Evolutionary conservation across 2,329 filamentous ascomycete species (phyloP).

Genomic region (Xylaria multiplex): DNA sequence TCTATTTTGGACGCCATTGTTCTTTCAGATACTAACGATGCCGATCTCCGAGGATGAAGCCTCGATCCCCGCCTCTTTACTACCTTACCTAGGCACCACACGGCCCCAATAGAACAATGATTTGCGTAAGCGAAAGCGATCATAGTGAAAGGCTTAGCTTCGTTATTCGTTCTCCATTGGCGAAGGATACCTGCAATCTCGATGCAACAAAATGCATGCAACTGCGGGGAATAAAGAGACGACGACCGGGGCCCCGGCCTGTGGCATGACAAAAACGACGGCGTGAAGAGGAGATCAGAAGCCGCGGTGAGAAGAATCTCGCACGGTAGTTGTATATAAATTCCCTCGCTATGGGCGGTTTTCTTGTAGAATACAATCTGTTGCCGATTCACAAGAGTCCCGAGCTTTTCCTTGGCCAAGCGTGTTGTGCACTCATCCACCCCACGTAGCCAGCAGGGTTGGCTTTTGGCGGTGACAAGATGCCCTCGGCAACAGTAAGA

Average conservation of each 20-base stretch:
- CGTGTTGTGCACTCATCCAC: constrained; percentile 8
- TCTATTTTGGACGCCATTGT: background rate
- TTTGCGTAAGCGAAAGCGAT: constrained; percentile 8
- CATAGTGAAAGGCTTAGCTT: background rate
- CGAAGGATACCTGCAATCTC: constrained; percentile 14
- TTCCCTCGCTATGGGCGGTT: background rate
- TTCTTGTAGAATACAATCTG: background rate
- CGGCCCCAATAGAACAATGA: background rate
- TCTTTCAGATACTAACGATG: background rate
- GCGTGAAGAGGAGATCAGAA: constrained; percentile 13
- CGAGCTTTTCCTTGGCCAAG: constrained; percentile 3
- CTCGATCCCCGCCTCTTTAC: constrained; percentile 8
- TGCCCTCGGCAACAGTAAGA: constrained; percentile 30
- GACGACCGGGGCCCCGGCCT: constrained; percentile 15
- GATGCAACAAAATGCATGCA: constrained; percentile 27
- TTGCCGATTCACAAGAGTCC: background rate
- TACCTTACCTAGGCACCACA: background rate
- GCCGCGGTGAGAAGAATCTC: constrained; percentile 15
- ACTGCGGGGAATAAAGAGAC: constrained; percentile 21
- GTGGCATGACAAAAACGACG: constrained; percentile 12
- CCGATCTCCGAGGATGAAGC: constrained; percentile 9
- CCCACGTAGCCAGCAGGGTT: constrained; percentile 10
- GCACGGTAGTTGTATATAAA: constrained; percentile 11
- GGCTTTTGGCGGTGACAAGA: constrained; percentile 13
- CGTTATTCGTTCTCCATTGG: background rate